Conservation (phyloP, 805 yeast genomes). For the Metschnikowia amazonensis region DNA sequence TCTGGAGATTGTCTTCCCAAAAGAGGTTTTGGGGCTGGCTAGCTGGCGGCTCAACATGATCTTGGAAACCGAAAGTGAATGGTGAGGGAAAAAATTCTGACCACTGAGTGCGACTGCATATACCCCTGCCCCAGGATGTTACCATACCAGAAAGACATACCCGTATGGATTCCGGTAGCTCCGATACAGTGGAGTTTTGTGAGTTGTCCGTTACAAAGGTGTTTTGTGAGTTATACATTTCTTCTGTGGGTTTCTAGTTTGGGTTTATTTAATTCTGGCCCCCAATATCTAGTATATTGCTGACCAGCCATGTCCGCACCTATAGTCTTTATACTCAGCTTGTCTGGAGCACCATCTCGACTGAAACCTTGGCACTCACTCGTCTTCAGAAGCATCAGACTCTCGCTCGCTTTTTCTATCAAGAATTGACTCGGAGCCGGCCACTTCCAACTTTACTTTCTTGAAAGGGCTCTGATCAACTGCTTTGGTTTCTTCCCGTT, state of each 20-base stretch:
- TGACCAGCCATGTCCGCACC: no score
- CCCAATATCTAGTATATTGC: no score
- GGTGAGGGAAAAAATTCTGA: conserved; percentile 5
- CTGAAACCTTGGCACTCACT: neutral
- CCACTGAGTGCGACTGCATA: neutral
- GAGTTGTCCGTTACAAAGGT: no score
- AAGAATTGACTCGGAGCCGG: neutral
- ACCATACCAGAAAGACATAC: neutral
- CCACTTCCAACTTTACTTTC: conserved; percentile 1
- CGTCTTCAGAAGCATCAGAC: neutral
- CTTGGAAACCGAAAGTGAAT: neutral
- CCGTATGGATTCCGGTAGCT: neutral
- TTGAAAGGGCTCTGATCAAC: neutral
- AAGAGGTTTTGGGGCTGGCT: neutral
- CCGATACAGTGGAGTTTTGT: no score
- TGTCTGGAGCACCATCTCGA: no score
- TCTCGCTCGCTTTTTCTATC: conserved; percentile 2
- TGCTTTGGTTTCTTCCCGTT: neutral
- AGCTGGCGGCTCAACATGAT: conserved; percentile 5
- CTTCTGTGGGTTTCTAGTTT: no score
- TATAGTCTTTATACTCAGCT: neutral
- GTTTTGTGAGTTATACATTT: no score
- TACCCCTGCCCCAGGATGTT: neutral
- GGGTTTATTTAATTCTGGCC: no score
- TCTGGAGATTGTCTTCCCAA: conserved; percentile 5